phyloP scores from a whole-genome alignment of 2,329 filamentous ascomycete genomes.

The Calonectria montana region DNA sequence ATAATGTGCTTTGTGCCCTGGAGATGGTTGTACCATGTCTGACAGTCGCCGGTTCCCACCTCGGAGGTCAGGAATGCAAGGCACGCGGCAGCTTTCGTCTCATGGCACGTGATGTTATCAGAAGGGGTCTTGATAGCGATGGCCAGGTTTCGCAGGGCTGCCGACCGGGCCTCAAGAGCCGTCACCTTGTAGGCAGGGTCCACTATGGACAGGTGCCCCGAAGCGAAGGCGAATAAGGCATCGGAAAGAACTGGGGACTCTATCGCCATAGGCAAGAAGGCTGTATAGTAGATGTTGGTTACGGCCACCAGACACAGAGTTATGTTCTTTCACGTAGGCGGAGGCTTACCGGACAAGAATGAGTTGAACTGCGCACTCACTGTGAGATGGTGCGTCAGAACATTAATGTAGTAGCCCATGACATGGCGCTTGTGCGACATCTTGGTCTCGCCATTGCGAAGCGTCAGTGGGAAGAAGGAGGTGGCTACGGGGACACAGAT shows the following conservation, averaged over 20 bases:
- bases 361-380: slow-evolving; percentile 18
- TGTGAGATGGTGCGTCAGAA: slow-evolving; percentile 1
- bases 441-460: background rate
- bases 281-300: background rate
- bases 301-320: background rate
- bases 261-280: slow-evolving; percentile 16
- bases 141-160: slow-evolving; percentile 1
- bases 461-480: background rate
- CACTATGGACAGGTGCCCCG: slow-evolving; percentile 3
- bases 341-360: slow-evolving; percentile 8
- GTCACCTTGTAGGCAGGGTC: slow-evolving; percentile 10
- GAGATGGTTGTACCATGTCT: slow-evolving; percentile 12
- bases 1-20: background rate
- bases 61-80: slow-evolving; percentile 8
- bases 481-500: background rate
- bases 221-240: slow-evolving; percentile 8
- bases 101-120: background rate
- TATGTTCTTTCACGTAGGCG: no score
- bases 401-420: slow-evolving; percentile 18
- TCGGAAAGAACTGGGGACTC: slow-evolving; percentile 10
- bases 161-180: slow-evolving; percentile 11
- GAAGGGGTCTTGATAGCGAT: slow-evolving; percentile 11
- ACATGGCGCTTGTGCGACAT: slow-evolving; percentile 3
- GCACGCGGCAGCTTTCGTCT: slow-evolving; percentile 9
- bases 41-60: background rate